These are phyloP conservation scores for Fusarium bactridioides DNA, from an alignment of 2,329 filamentous ascomycete species.

Conservation along the genomic window DNA sequence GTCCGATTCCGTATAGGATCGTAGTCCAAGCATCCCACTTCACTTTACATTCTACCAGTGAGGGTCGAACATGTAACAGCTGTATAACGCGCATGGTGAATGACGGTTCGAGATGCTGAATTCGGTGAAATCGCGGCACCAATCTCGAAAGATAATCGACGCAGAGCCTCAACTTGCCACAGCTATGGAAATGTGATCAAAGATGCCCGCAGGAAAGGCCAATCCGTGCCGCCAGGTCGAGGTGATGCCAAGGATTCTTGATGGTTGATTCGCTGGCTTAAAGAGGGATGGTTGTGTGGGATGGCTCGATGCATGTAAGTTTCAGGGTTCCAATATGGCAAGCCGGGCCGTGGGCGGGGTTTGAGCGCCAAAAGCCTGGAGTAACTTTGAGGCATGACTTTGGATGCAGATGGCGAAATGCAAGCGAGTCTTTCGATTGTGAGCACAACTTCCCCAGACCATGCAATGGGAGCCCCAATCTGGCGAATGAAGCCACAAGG, in stretches of 20 bases:
- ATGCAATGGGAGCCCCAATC: constrained; percentile 10
- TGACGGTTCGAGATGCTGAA: constrained; percentile 10
- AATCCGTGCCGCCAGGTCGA: constrained; percentile 8
- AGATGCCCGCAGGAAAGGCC: constrained; percentile 6
- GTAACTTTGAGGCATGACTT: constrained; percentile 34
- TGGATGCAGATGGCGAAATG: constrained; percentile 24
- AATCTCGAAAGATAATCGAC: constrained; percentile 1
- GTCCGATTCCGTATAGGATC: constrained; percentile 5
- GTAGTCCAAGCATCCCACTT: constrained; percentile 12
- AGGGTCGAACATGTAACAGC: constrained; percentile 26
- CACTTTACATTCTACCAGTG: constrained; percentile 26
- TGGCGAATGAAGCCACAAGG: constrained; percentile 20
- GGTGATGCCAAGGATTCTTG: constrained; percentile 26
- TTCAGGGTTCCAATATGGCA: constrained; percentile 18
- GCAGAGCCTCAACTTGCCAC: constrained; percentile 33
- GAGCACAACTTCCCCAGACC: constrained; percentile 5
- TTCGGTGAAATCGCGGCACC: constrained; percentile 7
- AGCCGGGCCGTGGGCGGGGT: constrained; percentile 39
- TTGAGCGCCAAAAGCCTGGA: constrained; percentile 12
- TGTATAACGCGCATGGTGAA: constrained; percentile 14
- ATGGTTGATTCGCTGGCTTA: constrained; percentile 17
- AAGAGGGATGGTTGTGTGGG: constrained; percentile 23
- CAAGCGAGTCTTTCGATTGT: constrained; percentile 16
- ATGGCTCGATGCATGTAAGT: constrained; percentile 28
- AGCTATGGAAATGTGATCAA: constrained; percentile 7